Evolutionary conservation across 495 filamentous ascomycete species (phyloP), one percentile per base, ranked within the genome.

Genomic region (Neurospora sp.): DNA sequence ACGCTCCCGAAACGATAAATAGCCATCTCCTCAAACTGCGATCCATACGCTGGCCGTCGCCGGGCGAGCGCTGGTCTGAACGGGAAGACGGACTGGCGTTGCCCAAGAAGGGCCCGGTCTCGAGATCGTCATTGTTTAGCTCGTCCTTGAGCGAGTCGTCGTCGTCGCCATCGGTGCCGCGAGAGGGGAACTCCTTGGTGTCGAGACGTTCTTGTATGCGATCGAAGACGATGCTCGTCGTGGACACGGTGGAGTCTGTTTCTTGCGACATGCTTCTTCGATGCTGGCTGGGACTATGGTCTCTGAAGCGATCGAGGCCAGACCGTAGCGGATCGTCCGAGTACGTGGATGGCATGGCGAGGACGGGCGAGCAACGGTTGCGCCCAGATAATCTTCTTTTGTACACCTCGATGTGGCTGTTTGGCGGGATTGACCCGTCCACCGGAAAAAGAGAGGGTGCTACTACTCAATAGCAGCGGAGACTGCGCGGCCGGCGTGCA

Each of bases 181-280:
- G 69, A 74, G 74, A 41, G 71, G 78, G 39, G 80, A 84, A 70
- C 80, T 83, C 75, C 72, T 76, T 75, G 69, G 71, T 72, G 45
- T 71, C 81, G 47, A 80, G 77, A 27, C 83, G 81, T 72, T 88
- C 88, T 76, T 85, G 82, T 72, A 94, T 86, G 71, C 89, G 88
- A 71, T 95, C 93, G 74, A 95, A 89, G 72, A 93, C 88, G 5
- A 94, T 84, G 73, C 91, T 93, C 39, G 90, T 93, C 38, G 92
- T 93, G 39, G 92, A 94, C 16, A 89, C 87, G 39, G 90, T 90
- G 20, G 91, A 91, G 9, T 86, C 78, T 8, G 91, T 91, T 74
- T 88, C 88, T 70, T 83, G 79, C 37, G 89, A 89, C 80, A 81
- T 82, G 69, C 77, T 80, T 68, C 39, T 37, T 68, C 18, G 42